Percentiles rank a stretch among this genome's conserved stretches.
Evolutionary conservation across 2,329 filamentous ascomycete genomes (phyloP).

Genomic region (Corinectria fuckeliana): DNA sequence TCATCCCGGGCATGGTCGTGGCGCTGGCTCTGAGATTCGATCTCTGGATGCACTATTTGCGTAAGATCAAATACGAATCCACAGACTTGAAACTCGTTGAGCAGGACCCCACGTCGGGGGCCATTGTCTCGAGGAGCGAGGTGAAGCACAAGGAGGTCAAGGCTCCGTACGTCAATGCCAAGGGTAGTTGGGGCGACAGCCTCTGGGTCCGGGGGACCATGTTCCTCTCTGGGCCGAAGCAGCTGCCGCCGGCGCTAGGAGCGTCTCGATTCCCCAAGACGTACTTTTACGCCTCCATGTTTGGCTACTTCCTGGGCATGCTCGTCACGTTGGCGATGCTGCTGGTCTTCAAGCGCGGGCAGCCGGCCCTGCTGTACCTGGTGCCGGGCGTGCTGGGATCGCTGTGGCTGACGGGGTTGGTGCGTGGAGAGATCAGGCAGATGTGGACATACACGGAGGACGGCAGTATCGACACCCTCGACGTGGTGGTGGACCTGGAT

Average conservation of each 20-base stretch:
- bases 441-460: constrained; percentile 88
- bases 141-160: constrained; percentile 57
- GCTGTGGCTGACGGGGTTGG: constrained; percentile 75
- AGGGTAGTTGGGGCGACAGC: constrained; percentile 80
- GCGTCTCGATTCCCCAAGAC: constrained; percentile 74
- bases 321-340: constrained; percentile 77
- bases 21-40: constrained; percentile 91
- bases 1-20: constrained; percentile 90
- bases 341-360: constrained; percentile 78
- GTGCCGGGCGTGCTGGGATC: constrained; percentile 83
- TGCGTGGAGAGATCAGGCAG: constrained; percentile 72
- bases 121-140: constrained; percentile 45
- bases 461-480: constrained; percentile 60
- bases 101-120: constrained; percentile 42
- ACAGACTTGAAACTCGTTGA: constrained; percentile 44
- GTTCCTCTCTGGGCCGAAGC: constrained; percentile 33
- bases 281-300: constrained; percentile 81
- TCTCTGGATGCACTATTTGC: constrained; percentile 81
- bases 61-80: constrained; percentile 61
- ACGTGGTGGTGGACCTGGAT: constrained; percentile 63
- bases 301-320: constrained; percentile 82
- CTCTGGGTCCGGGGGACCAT: constrained; percentile 69
- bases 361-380: constrained; percentile 90
- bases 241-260: constrained; percentile 41
- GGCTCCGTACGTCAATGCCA: constrained; percentile 62